These are phyloP conservation scores for Elaeis guineensis DNA, from an alignment of 176 grass and related monocot genomes.

Conservation along the genomic window DNA sequence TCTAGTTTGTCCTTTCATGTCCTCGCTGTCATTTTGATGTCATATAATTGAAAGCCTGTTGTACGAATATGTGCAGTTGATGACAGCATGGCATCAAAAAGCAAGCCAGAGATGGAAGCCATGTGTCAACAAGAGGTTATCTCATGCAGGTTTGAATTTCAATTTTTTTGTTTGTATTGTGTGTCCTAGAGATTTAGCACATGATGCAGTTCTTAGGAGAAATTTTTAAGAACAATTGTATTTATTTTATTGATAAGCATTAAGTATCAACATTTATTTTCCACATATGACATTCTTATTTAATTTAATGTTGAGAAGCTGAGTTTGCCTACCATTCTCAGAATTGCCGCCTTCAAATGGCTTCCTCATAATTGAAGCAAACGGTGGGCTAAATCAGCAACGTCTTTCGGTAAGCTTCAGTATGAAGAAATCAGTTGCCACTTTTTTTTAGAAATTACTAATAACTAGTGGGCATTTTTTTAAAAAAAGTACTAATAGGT, in stretches of 20 bases:
- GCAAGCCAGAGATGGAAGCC: constrained; percentile 48
- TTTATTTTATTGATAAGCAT: too few relatives aligned
- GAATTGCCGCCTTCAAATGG: constrained; percentile 77
- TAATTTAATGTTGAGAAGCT: neutral
- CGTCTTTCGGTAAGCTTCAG: constrained; percentile 76
- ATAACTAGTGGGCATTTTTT: too few relatives aligned
- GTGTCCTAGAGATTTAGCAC: too few relatives aligned
- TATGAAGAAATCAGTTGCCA: neutral
- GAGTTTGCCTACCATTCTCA: constrained; percentile 29
- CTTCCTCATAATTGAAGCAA: constrained; percentile 88
- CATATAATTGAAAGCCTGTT: neutral
- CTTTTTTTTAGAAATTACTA: too few relatives aligned
- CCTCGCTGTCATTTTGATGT: neutral
- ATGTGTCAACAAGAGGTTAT: constrained; percentile 40
- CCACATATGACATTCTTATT: too few relatives aligned
- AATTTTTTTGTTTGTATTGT: neutral
- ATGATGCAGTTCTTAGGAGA: too few relatives aligned
- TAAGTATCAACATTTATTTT: too few relatives aligned
- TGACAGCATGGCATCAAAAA: constrained; percentile 38
- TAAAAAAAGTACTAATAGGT: too few relatives aligned
- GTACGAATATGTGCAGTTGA: constrained; percentile 40
- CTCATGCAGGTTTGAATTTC: constrained; percentile 49
- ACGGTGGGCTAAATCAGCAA: constrained; percentile 94
- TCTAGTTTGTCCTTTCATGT: neutral
- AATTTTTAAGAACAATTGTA: too few relatives aligned